Percentiles rank a stretch among this genome's conserved stretches.
phyloP scores from a whole-genome alignment of 2,329 filamentous ascomycete genomes.

The Ophiostoma pallidulum region DNA sequence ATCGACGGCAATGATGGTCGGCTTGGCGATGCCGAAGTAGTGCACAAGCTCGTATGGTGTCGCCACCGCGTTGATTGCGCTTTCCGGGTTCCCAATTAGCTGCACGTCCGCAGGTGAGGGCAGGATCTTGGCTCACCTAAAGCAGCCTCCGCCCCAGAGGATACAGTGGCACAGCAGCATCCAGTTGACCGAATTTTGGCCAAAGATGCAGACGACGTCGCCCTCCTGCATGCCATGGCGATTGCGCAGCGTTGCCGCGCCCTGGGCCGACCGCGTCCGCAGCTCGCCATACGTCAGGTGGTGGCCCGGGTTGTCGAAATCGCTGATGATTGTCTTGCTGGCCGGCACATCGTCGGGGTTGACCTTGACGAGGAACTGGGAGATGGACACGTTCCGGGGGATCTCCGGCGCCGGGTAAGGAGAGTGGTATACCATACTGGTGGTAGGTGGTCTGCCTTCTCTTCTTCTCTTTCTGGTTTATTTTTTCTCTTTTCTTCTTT shows the following conservation, averaged over 20 bases:
- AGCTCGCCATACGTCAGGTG: conserved; percentile 9
- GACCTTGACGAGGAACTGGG: conserved; percentile 19
- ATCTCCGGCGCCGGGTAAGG: conserved; percentile 9
- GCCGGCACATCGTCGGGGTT: conserved; percentile 20
- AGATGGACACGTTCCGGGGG: conserved; percentile 18
- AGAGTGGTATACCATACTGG: conserved; percentile 8
- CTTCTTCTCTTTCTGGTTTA: background rate
- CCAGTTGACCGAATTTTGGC: conserved; percentile 9
- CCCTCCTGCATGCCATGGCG: background rate
- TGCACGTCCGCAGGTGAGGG: no score
- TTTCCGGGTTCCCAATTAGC: no score
- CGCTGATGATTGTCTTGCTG: conserved; percentile 17
- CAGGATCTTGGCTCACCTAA: background rate
- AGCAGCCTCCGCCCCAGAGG: conserved; percentile 7
- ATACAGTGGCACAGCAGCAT: conserved; percentile 10
- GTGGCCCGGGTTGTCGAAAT: conserved; percentile 17
- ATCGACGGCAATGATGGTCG: conserved; percentile 4
- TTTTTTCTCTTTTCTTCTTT: background rate
- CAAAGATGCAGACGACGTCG: conserved; percentile 5
- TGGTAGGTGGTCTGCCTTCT: background rate
- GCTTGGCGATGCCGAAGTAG: conserved; percentile 1
- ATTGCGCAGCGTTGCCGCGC: background rate
- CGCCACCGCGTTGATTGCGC: background rate
- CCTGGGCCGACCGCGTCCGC: conserved; percentile 9
- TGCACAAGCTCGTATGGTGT: conserved; percentile 6